A percentile compares a stretch with the other conserved stretches of the same genome.
Conservation (phyloP, 73 alveolate genomes). For the Paramecium tetraurelia region DNA sequence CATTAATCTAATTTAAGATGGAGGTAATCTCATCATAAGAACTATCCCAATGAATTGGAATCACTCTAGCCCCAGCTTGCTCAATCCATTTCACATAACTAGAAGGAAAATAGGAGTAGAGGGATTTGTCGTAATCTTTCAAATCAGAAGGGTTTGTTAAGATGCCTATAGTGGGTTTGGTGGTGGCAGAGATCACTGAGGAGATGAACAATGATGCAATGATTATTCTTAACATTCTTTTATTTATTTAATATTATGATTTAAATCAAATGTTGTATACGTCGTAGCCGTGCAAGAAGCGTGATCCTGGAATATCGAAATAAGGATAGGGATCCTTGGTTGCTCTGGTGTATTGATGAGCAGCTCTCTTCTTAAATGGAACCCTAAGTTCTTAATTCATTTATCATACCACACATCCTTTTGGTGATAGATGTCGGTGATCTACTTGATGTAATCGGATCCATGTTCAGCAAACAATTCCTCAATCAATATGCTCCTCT, state of each 20-base stretch:
- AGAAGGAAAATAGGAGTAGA: slow-evolving; percentile 35
- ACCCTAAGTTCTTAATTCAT: neutral
- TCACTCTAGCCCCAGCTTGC: slow-evolving; percentile 66
- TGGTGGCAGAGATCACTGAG: neutral
- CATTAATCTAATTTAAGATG: slow-evolving; percentile 48
- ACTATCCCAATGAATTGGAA: slow-evolving; percentile 58
- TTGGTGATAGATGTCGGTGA: neutral
- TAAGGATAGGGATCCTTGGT: slow-evolving; percentile 29
- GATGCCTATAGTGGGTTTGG: neutral
- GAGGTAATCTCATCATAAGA: slow-evolving; percentile 48
- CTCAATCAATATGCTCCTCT: neutral
- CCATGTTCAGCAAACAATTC: slow-evolving; percentile 44
- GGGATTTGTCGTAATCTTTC: neutral
- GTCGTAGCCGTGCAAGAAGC: slow-evolving; percentile 36
- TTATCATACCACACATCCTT: slow-evolving; percentile 21
- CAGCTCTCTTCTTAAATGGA: slow-evolving; percentile 32
- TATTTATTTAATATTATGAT: neutral
- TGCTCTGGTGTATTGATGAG: slow-evolving; percentile 29
- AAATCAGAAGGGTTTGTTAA: neutral
- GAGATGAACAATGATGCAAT: neutral
- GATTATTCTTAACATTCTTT: neutral
- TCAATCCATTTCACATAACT: slow-evolving; percentile 60
- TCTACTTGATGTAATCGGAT: slow-evolving; percentile 1
- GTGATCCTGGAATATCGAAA: slow-evolving; percentile 8
- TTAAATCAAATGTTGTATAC: slow-evolving; percentile 42